Evolutionary conservation across 139 green algal genomes (phyloP), one percentile per base, ranked within the genome.

Genomic region (Chloropicon primus): DNA sequence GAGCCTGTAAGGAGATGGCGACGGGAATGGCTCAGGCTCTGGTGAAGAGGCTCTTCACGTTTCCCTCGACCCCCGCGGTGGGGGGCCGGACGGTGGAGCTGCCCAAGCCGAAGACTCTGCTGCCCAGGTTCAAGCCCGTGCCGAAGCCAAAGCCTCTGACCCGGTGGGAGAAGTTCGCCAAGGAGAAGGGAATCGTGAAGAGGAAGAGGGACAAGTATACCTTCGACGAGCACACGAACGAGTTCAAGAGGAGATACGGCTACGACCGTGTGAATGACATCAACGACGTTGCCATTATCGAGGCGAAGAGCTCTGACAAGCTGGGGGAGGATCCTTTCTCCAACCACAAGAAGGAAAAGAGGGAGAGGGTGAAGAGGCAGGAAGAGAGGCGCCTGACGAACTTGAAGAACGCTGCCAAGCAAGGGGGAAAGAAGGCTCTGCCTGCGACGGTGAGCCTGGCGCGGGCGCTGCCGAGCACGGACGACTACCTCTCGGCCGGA

Each of bases 141-240:
- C 94, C 94, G 22, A 92, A 90, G 80, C 85, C 89, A 10, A 89
- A 90, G 72, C 83, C 87, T 1, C 85, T 90, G 23, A 98, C 94
- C 3, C 92, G 90, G 80, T 98, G 94, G 94, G 88, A 98, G 86
- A 80, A 90, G 74, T 98, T 98, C 87, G 94, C 94, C 22, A 81
- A 93, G 85, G 78, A 91, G 77, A 97, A 97, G 86, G 94, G 94
- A 76, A 99, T 99, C 72, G 92, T 91, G 77, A 93, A 91, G 73
- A 80, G 72, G 21, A 99, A 99, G 87, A 88, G 91, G 71, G 91
- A 82, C 84, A 96, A 94, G 85, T 76, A 93, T 41, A 86, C 89
- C 76, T 97, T 83, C 76, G 95, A 99, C 72, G 94, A 99, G 77
- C 77, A 80, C 1, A 71, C 74, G 10, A 73, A 82, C 24, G 91